These are phyloP conservation scores for Melanopsichium pennsylvanicum DNA, from an alignment of 1,284 basidiomycete genomes.

Conservation along the genomic window DNA sequence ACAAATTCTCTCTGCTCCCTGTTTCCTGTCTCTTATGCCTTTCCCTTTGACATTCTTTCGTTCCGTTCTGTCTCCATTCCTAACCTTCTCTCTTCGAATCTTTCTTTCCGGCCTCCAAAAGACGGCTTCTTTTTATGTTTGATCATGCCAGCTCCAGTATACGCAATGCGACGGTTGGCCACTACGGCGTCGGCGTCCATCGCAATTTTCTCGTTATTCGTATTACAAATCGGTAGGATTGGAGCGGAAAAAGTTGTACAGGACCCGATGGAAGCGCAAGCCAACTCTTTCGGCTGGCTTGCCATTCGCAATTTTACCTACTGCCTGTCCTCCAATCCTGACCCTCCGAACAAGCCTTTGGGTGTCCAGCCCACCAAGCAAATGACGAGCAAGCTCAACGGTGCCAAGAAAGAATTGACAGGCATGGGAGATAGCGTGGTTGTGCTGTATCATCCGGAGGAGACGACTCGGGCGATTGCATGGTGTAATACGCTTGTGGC, in stretches of 20 bases:
- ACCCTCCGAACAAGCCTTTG: slow-evolving; percentile 25
- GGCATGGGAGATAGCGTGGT: slow-evolving; percentile 41
- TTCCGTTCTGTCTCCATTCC: too few relatives aligned
- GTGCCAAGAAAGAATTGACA: not conserved
- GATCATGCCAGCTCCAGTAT: too few relatives aligned
- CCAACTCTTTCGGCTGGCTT: slow-evolving; percentile 40
- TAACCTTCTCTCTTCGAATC: too few relatives aligned
- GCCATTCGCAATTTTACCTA: slow-evolving; percentile 38
- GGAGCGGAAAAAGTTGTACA: not conserved
- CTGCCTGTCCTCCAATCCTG: slow-evolving; percentile 13
- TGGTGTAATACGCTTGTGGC: slow-evolving; percentile 44
- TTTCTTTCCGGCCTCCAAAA: too few relatives aligned
- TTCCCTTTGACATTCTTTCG: too few relatives aligned
- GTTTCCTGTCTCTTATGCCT: too few relatives aligned
- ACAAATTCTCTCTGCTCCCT: too few relatives aligned
- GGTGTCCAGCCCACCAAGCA: slow-evolving; percentile 15
- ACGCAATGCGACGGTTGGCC: too few relatives aligned
- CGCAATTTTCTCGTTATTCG: not conserved
- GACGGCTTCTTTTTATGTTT: too few relatives aligned
- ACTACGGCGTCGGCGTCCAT: too few relatives aligned
- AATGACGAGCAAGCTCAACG: not conserved
- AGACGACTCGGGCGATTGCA: slow-evolving; percentile 30
- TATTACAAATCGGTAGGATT: not conserved
- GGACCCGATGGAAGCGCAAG: slow-evolving; percentile 23
- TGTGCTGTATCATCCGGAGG: slow-evolving; percentile 36